Evolutionary conservation across 441 rosid genomes (phyloP).

Genomic region (Pelargonium citronellum): DNA sequence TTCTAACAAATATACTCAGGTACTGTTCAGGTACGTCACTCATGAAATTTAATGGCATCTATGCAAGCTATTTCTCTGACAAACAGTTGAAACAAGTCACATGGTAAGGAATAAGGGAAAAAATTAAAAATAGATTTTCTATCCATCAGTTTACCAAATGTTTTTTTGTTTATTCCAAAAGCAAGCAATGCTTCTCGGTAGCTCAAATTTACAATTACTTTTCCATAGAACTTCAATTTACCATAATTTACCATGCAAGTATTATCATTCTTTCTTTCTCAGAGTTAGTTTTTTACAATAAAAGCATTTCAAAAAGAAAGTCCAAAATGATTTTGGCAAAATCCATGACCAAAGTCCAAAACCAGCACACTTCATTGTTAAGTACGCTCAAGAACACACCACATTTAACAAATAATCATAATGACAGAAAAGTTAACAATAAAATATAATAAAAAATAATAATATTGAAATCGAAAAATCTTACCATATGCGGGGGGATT

Average conservation of each 20-base stretch:
- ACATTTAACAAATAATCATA: constrained; percentile 6
- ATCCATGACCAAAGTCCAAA: constrained; percentile 6
- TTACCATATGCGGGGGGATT: constrained; percentile 97
- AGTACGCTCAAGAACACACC: not conserved
- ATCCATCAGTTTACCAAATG: not conserved
- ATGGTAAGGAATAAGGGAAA: not conserved
- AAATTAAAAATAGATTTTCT: not conserved
- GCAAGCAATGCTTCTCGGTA: not conserved
- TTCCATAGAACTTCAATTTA: not conserved
- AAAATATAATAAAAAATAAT: not conserved
- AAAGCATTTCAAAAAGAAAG: not conserved
- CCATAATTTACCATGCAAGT: too few species aligned
- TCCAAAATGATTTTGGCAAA: too few species aligned
- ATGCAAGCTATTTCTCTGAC: not conserved
- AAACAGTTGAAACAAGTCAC: not conserved
- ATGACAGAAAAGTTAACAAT: constrained; percentile 2
- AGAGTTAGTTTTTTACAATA: not conserved
- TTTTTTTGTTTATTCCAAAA: not conserved
- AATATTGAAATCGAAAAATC: constrained; percentile 22
- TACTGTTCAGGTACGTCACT: too few species aligned
- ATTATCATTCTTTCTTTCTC: not conserved
- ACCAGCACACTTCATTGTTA: not conserved
- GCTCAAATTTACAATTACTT: constrained; percentile 1
- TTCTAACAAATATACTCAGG: too few species aligned
- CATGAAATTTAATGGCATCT: not conserved